Conservation (phyloP, 495 filamentous ascomycete genomes). For the Aspergillus heteromorphus region DNA sequence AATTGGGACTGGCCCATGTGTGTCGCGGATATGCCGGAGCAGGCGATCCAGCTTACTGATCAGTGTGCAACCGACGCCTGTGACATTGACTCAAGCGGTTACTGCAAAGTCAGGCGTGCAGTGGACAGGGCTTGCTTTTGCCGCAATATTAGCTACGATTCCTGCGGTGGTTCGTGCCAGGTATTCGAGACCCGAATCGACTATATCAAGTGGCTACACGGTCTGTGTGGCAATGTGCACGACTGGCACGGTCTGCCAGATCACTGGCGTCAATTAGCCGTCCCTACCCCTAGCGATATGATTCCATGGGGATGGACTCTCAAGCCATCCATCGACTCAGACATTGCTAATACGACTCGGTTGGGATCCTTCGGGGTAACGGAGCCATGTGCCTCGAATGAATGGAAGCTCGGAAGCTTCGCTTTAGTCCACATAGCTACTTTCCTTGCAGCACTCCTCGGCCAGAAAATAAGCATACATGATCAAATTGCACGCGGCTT, state of each 20-base stretch:
- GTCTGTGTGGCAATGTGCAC: conserved; percentile 12
- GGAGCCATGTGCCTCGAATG: conserved; percentile 10
- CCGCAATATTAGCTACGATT: conserved; percentile 12
- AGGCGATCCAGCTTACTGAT: conserved; percentile 5
- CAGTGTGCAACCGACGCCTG: conserved; percentile 12
- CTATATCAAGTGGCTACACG: conserved; percentile 15
- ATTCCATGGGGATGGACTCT: conserved; percentile 15
- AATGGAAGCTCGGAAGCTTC: conserved; percentile 10
- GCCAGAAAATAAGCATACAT: conserved; percentile 4
- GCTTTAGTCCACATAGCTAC: conserved; percentile 11
- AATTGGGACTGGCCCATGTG: conserved; percentile 11
- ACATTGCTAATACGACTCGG: neutral
- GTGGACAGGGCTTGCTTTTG: conserved; percentile 16
- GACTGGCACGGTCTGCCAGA: conserved; percentile 15
- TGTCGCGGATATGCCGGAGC: conserved; percentile 8
- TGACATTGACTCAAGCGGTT: conserved; percentile 6
- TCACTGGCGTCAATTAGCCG: conserved; percentile 13
- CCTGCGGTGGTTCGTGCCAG: conserved; percentile 13
- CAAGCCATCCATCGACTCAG: conserved; percentile 8
- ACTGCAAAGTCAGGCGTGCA: conserved; percentile 7
- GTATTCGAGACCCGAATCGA: conserved; percentile 13
- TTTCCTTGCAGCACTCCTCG: conserved; percentile 6
- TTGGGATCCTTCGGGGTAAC: neutral
- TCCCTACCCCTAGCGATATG: conserved; percentile 9
- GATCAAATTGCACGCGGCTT: neutral